Evolutionary conservation across 73 alveolate species (phyloP), one percentile per base, ranked within the genome.

Genomic region (Paramecium tetraurelia): DNA sequence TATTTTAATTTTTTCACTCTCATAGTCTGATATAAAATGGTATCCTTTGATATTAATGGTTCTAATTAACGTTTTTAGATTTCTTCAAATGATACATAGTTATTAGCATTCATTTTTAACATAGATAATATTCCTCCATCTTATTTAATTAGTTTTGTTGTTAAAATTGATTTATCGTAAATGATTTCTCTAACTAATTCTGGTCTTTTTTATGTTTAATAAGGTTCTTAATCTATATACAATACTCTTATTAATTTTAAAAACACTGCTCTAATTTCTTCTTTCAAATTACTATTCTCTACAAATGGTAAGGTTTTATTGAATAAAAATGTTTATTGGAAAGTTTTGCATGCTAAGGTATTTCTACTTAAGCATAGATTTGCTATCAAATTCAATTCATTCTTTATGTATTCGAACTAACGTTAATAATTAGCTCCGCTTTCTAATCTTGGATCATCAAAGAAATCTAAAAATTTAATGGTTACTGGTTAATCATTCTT

Each of bases 321-420:
- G 2, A 86, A 70, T 21, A 77, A 59, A 59, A 86, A 59, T 22
- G 44, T 86, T 21, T 58, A 58, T 59, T 72, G 12, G 20, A 86
- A 86, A 18, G 69, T 58, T 21, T 63, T 59, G 22, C 93, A 86
- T 2, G 93, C 93, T 14, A 43, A 53, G 10, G 69, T 43, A 69
- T 86, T 86, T 86, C 93, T 40, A 68, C 85, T 77, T 68, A 63
- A 63, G 27, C 93, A 86, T 76, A 86, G 5, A 86, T 86, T 86
- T 41, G 93, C 93, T 77, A 86, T 86, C 20, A 86, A 38, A 33
- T 22, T 59, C 20, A 86, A 59, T 21, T 86, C 40, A 14, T 86
- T 40, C n/a, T 86, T 63, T 24, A 86, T 36, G 4, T 86, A 86
- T 59, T 58, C 57, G 18, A 31, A 75, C 6, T 36, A 36, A 36